Evolutionary conservation across 805 yeast species (phyloP).

Genomic region (Pichia membranifaciens): DNA sequence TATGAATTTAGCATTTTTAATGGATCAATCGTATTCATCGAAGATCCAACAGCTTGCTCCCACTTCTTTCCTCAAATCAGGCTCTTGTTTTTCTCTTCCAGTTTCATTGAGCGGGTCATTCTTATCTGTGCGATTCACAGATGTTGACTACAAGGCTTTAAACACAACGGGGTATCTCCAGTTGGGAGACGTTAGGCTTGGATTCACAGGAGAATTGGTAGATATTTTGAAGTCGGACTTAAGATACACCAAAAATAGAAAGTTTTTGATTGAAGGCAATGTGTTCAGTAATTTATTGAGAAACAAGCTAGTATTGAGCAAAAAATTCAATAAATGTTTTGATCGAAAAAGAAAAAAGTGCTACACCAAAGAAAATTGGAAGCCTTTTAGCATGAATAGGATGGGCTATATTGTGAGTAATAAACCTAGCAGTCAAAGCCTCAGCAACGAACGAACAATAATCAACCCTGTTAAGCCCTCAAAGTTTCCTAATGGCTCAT

Average conservation of each 20-base stretch:
- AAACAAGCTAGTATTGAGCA: constrained; percentile 25
- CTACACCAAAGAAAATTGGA: constrained; percentile 18
- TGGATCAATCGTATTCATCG: background rate
- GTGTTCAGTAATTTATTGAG: constrained; percentile 27
- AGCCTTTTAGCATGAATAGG: constrained; percentile 27
- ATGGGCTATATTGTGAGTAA: constrained; percentile 22
- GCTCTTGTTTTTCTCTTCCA: constrained; percentile 18
- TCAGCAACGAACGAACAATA: constrained; percentile 4
- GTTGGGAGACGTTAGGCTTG: constrained; percentile 17
- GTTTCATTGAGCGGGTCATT: constrained; percentile 10
- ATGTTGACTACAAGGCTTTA: constrained; percentile 14
- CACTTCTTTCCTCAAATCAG: constrained; percentile 26
- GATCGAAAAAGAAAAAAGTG: constrained; percentile 21
- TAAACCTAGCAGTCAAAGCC: constrained; percentile 4
- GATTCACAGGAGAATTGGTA: constrained; percentile 27
- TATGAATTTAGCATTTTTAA: background rate
- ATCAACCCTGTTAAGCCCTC: constrained; percentile 16
- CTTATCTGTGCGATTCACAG: constrained; percentile 20
- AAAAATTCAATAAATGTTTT: constrained; percentile 20
- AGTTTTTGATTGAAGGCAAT: constrained; percentile 26
- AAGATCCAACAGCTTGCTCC: constrained; percentile 1
- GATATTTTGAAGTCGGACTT: constrained; percentile 29
- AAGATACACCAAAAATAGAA: constrained; percentile 20
- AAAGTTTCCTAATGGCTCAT: constrained; percentile 28
- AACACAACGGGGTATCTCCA: constrained; percentile 20